Percentiles rank a stretch among this genome's conserved stretches.
phyloP scores from a whole-genome alignment of 805 yeast genomes.

The Schwanniomyces sp. region DNA sequence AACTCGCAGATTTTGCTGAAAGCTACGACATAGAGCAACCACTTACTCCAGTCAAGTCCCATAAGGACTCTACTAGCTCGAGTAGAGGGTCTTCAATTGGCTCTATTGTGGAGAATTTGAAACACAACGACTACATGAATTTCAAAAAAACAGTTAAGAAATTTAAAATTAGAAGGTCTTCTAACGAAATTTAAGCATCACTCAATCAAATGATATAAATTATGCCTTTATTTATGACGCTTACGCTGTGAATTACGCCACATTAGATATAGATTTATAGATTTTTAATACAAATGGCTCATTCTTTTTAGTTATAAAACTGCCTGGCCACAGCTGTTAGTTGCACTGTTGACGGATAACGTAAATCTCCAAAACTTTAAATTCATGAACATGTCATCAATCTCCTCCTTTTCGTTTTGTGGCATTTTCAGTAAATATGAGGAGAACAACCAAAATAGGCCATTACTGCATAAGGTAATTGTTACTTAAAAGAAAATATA shows the following conservation, averaged over 20 bases:
- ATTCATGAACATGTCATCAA: not conserved
- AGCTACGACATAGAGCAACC: not conserved
- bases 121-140: constrained; percentile 22
- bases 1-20: not conserved
- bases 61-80: constrained; percentile 5
- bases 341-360: not conserved
- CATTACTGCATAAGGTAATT: not conserved
- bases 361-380: not conserved
- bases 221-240: not conserved
- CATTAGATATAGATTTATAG: not conserved
- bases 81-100: constrained; percentile 33
- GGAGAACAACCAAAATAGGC: not conserved
- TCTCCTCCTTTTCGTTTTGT: not conserved
- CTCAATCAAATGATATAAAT: not conserved
- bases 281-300: not conserved
- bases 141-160: constrained; percentile 29
- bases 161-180: constrained; percentile 30
- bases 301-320: not conserved
- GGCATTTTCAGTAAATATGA: not conserved
- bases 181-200: constrained; percentile 14
- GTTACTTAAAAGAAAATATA: not conserved
- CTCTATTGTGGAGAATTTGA: constrained; percentile 27
- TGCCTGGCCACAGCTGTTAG: not conserved
- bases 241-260: not conserved
- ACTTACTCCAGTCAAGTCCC: not conserved